phyloP scores from a whole-genome alignment of 352 stramenopile species.

The Globisporangium middletonii region DNA sequence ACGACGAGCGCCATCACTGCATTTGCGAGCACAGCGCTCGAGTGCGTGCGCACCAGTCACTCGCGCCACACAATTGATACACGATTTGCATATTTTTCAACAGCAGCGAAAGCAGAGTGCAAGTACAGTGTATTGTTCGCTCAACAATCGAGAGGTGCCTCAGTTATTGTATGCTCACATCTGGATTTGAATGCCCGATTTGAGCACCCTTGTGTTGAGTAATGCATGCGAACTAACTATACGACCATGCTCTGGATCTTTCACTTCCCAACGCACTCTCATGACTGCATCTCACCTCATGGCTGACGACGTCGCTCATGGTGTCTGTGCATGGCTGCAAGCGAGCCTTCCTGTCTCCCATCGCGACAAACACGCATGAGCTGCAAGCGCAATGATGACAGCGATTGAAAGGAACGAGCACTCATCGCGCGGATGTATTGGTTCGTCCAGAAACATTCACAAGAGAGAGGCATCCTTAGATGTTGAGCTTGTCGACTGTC shows the following conservation, averaged over 20 bases:
- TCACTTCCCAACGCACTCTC: not conserved
- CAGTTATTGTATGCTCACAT: too few relatives aligned
- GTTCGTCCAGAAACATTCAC: not conserved
- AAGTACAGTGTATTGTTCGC: not conserved
- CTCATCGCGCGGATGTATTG: too few relatives aligned
- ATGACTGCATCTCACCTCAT: too few relatives aligned
- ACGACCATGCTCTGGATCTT: not conserved
- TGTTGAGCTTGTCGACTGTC: slow-evolving; percentile 5
- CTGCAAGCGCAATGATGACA: too few relatives aligned
- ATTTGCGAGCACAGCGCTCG: too few relatives aligned
- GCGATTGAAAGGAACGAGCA: not conserved
- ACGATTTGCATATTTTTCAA: not conserved
- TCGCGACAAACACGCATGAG: too few relatives aligned
- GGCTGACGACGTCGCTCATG: too few relatives aligned
- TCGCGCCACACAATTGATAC: not conserved
- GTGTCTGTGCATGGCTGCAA: too few relatives aligned
- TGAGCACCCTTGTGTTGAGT: not conserved
- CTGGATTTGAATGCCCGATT: too few relatives aligned
- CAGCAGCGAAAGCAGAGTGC: not conserved
- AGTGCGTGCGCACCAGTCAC: slow-evolving; percentile 1
- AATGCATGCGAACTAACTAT: not conserved
- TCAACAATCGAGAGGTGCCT: too few relatives aligned
- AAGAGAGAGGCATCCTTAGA: not conserved
- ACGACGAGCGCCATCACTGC: not conserved
- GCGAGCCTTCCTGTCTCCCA: not conserved